Percentiles rank a stretch among this genome's conserved stretches.
Conservation (phyloP, 169 alveolate genomes). For the Amoebophrya sp. region DNA sequence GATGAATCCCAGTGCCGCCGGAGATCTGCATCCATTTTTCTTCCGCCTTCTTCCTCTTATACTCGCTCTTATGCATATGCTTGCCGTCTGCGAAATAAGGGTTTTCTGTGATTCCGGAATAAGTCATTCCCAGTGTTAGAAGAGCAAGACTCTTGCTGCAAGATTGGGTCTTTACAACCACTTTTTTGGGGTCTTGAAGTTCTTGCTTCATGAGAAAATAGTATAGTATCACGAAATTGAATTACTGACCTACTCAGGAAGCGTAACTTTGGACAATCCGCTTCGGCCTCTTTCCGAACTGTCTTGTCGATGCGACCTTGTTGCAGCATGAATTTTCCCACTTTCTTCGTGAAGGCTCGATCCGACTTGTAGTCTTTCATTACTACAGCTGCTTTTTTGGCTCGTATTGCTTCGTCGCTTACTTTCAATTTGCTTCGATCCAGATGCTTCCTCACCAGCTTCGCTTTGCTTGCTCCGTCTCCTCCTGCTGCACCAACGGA, state of each 20-base stretch:
- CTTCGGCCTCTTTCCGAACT: neutral
- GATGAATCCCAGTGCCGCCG: neutral
- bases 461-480: neutral
- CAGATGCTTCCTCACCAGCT: neutral
- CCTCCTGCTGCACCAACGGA: neutral
- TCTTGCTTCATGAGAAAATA: neutral
- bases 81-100: neutral
- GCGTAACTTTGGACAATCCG: neutral
- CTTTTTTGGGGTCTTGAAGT: neutral
- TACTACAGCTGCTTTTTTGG: neutral
- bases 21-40: neutral
- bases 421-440: neutral
- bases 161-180: neutral
- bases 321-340: neutral
- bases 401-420: neutral
- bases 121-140: neutral
- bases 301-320: neutral
- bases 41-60: neutral
- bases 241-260: neutral
- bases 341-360: neutral
- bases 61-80: neutral
- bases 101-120: neutral
- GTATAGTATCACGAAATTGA: too few relatives aligned
- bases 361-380: neutral
- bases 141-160: neutral